These are phyloP conservation scores for Globisporangium nagaii DNA, from an alignment of 352 stramenopile genomes.

Conservation along the genomic window DNA sequence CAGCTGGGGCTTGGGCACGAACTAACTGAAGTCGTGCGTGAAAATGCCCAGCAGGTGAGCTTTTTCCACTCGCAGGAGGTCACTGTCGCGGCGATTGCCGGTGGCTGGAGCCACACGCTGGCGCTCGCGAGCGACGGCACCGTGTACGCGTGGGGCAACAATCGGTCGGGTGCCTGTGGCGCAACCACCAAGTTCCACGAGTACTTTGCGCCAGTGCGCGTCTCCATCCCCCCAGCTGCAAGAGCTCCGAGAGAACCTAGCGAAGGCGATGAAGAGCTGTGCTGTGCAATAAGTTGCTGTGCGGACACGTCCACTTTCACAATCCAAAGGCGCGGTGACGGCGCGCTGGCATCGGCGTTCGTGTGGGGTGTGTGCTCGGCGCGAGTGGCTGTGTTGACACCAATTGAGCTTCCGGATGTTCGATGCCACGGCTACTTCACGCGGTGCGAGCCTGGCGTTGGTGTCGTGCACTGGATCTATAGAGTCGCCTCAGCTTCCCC, in stretches of 20 bases:
- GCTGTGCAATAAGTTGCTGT: conserved; percentile 15
- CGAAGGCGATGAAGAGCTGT: not conserved
- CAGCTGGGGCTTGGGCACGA: conserved; percentile 30
- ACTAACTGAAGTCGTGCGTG: conserved; percentile 4
- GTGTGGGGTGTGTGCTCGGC: conserved; percentile 20
- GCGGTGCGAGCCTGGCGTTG: conserved; percentile 3
- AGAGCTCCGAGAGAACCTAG: no score
- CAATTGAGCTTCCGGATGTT: conserved; percentile 2
- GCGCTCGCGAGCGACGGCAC: conserved; percentile 15
- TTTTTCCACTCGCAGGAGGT: conserved; percentile 18
- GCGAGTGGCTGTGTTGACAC: not conserved
- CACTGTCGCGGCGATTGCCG: conserved; percentile 15
- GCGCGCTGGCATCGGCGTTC: conserved; percentile 9
- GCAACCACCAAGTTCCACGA: conserved; percentile 38
- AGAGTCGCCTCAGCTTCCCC: not conserved
- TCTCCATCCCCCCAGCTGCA: conserved; percentile 12
- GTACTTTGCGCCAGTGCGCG: conserved; percentile 31
- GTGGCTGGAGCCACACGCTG: conserved; percentile 33
- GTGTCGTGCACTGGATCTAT: conserved; percentile 3
- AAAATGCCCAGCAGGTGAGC: conserved; percentile 14
- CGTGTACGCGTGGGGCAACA: conserved; percentile 37
- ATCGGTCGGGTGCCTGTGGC: conserved; percentile 28
- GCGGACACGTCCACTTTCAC: conserved; percentile 19
- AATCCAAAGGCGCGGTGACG: not conserved
- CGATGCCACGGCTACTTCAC: not conserved